Percentiles rank a stretch among this genome's conserved stretches.
Conservation (phyloP, 257 asterid species). For the Solanum pennellii region DNA sequence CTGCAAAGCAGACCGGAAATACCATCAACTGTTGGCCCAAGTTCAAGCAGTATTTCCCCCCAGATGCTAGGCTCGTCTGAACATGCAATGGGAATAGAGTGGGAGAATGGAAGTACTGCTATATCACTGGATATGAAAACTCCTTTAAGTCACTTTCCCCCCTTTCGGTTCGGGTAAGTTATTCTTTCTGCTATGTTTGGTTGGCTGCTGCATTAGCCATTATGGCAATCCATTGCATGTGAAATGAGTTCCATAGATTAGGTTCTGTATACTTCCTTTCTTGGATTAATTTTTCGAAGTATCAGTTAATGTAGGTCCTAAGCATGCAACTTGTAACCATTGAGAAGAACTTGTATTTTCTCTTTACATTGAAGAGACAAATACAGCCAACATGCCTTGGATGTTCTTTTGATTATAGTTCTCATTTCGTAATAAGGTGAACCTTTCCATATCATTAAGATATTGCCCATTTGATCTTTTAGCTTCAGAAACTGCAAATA, state of each 20-base stretch:
- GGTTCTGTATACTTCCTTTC: neutral
- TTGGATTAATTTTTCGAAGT: neutral
- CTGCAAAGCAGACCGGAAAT: constrained; percentile 31
- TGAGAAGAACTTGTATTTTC: neutral
- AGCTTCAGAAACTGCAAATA: neutral
- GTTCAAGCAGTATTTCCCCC: constrained; percentile 42
- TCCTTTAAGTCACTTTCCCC: constrained; percentile 91
- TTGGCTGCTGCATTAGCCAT: constrained; percentile 4
- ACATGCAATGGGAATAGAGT: constrained; percentile 48
- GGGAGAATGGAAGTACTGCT: constrained; percentile 60
- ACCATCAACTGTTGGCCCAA: constrained; percentile 39
- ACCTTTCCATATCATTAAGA: neutral
- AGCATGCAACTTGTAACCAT: neutral
- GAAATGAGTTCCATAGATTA: neutral
- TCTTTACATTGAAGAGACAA: neutral
- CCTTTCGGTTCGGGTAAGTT: constrained; percentile 93
- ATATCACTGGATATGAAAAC: constrained; percentile 89
- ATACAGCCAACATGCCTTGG: neutral
- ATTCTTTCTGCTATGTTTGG: constrained; percentile 8
- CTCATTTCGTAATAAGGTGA: neutral
- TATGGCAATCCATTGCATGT: neutral
- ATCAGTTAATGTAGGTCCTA: neutral
- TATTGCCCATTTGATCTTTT: neutral
- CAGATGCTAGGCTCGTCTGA: constrained; percentile 62
- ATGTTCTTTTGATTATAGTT: neutral